Percentiles rank a stretch among this genome's conserved stretches.
Conservation (phyloP, 768 basidiomycete species). For the Phlebiopsis flavidoalba region DNA sequence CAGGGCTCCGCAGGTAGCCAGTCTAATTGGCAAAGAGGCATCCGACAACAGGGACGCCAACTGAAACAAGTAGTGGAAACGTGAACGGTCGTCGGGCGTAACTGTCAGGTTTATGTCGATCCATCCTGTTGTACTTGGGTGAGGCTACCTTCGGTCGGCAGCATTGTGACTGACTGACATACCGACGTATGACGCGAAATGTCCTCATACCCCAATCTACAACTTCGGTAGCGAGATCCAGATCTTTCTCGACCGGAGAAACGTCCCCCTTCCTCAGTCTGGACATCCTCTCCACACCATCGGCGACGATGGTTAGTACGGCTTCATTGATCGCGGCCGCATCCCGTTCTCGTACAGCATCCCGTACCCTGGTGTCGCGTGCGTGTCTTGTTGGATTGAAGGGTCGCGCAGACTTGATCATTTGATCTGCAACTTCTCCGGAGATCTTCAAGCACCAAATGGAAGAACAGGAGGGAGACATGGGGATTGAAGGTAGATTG, state of each 20-base stretch:
- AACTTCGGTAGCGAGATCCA: conserved; percentile 64
- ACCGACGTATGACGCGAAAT: conserved; percentile 91
- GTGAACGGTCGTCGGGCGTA: conserved; percentile 81
- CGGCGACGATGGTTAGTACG: conserved; percentile 76
- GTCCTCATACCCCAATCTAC: conserved; percentile 92
- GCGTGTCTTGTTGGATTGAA: conserved; percentile 66
- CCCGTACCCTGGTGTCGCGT: conserved; percentile 81
- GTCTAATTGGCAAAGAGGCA: conserved; percentile 68
- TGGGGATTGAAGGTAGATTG: conserved; percentile 72
- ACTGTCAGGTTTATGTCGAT: conserved; percentile 96
- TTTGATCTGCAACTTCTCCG: conserved; percentile 94
- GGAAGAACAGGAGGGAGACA: conserved; percentile 85
- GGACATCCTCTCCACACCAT: conserved; percentile 57
- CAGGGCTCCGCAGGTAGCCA: conserved; percentile 78
- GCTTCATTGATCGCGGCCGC: conserved; percentile 83
- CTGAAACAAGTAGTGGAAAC: conserved; percentile 31
- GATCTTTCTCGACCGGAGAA: conserved; percentile 41
- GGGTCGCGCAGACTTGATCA: conserved; percentile 81
- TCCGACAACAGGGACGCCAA: conserved; percentile 82
- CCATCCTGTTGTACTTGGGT: conserved; percentile 64
- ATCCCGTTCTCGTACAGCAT: conserved; percentile 87
- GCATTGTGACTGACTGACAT: conserved; percentile 30
- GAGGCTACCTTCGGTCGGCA: neutral
- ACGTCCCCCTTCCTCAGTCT: conserved; percentile 43
- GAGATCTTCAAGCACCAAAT: conserved; percentile 92